Conservation (phyloP, 257 asterid species). For the Jasminum sambac region DNA sequence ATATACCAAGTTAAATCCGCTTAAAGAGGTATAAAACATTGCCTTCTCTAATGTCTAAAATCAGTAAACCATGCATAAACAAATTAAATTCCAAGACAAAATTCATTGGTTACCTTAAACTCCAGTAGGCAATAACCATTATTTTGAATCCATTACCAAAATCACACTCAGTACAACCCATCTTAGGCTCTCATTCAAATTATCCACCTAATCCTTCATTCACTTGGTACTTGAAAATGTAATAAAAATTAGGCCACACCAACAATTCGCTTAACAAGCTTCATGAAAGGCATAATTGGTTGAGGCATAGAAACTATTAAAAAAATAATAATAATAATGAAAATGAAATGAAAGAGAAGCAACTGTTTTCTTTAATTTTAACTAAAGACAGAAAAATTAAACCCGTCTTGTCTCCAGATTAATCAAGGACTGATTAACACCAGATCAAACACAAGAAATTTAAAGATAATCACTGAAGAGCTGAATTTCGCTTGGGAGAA, state of each 20-base stretch:
- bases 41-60: neutral
- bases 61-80: slow-evolving; percentile 1
- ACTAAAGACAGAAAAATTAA: neutral
- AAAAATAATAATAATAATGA: too few species aligned
- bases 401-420: neutral
- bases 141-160: neutral
- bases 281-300: too few species aligned
- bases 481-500: neutral
- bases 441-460: neutral
- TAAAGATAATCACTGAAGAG: neutral
- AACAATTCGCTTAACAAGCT: neutral
- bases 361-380: too few species aligned
- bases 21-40: neutral
- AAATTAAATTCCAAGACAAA: neutral
- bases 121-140: neutral
- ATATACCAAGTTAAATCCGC: slow-evolving; percentile 18
- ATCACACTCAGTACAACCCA: neutral
- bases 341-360: too few species aligned
- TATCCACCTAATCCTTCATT: neutral
- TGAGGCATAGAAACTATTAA: too few species aligned
- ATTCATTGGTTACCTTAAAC: too few species aligned
- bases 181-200: slow-evolving; percentile 1
- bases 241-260: neutral
- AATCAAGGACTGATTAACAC: neutral
- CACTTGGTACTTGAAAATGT: neutral